These are phyloP conservation scores for Myrica gale DNA, from an alignment of 306 rosid species.

Conservation along the genomic window DNA sequence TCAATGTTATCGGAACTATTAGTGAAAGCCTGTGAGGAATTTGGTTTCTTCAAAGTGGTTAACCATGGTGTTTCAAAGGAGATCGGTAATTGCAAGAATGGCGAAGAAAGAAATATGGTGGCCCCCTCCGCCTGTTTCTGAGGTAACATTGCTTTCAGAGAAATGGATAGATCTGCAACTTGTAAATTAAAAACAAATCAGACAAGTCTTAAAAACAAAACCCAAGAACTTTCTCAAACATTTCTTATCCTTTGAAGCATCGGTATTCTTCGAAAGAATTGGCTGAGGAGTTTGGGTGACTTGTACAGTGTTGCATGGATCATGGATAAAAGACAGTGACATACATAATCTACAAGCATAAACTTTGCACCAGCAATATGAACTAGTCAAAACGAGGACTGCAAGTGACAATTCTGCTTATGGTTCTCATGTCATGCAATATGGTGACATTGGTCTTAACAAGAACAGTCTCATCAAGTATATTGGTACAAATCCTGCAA, in stretches of 20 bases:
- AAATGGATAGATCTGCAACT: conserved; percentile 36
- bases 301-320: conserved; percentile 91
- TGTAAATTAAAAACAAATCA: conserved; percentile 3
- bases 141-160: conserved; percentile 46
- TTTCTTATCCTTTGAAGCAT: not conserved
- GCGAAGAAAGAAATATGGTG: conserved; percentile 46
- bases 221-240: not conserved
- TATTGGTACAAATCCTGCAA: not conserved
- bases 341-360: conserved; percentile 72
- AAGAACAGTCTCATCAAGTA: not conserved
- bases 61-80: conserved; percentile 66
- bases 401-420: not conserved
- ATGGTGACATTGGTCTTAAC: not conserved
- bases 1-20: too few relatives aligned
- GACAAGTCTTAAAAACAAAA: conserved; percentile 28
- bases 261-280: too few relatives aligned
- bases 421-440: not conserved
- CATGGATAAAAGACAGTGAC: too few relatives aligned
- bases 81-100: conserved; percentile 46
- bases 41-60: conserved; percentile 78
- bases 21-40: conserved; percentile 68
- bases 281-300: conserved; percentile 56
- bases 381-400: conserved; percentile 67
- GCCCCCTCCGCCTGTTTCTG: conserved; percentile 72
- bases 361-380: conserved; percentile 78